Conservation (phyloP, 2,329 filamentous ascomycete species). For the Pyrenophora graminea region DNA sequence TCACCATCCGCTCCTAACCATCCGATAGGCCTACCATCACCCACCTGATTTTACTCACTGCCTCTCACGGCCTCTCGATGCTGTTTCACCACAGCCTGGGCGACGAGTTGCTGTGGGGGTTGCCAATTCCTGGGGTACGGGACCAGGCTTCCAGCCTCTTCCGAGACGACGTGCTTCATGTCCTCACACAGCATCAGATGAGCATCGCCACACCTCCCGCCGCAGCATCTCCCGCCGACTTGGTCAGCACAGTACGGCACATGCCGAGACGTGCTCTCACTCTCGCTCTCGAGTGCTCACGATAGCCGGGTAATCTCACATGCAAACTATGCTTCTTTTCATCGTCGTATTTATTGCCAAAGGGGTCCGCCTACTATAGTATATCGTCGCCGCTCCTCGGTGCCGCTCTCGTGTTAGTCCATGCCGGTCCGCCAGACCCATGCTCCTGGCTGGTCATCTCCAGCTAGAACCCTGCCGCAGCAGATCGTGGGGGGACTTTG, state of each 20-base stretch:
- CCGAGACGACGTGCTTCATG: constrained; percentile 7
- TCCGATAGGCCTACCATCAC: background rate
- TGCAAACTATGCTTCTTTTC: constrained; percentile 2
- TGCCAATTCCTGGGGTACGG: constrained; percentile 26
- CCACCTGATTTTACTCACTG: too few relatives aligned
- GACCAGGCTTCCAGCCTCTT: constrained; percentile 14
- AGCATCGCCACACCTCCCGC: constrained; percentile 21
- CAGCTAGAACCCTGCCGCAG: constrained; percentile 23
- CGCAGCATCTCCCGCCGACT: constrained; percentile 4
- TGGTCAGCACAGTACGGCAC: background rate
- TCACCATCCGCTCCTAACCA: background rate
- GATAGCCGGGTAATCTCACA: constrained; percentile 13
- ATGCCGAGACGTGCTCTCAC: constrained; percentile 12
- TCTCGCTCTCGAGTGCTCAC: constrained; percentile 1
- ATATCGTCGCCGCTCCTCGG: constrained; percentile 17
- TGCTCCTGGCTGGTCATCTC: constrained; percentile 18
- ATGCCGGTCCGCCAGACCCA: constrained; percentile 11
- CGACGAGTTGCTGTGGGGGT: constrained; percentile 20
- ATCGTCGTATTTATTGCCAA: constrained; percentile 7
- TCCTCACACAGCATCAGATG: constrained; percentile 1
- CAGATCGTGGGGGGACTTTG: constrained; percentile 32
- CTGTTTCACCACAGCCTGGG: constrained; percentile 27
- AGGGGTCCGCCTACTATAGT: constrained; percentile 2
- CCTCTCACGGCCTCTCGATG: background rate
- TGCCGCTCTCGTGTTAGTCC: constrained; percentile 15